A percentile compares a stretch with the other conserved stretches of the same genome.
Conservation (phyloP, 257 asterid genomes). For the Solanum boliviense region DNA sequence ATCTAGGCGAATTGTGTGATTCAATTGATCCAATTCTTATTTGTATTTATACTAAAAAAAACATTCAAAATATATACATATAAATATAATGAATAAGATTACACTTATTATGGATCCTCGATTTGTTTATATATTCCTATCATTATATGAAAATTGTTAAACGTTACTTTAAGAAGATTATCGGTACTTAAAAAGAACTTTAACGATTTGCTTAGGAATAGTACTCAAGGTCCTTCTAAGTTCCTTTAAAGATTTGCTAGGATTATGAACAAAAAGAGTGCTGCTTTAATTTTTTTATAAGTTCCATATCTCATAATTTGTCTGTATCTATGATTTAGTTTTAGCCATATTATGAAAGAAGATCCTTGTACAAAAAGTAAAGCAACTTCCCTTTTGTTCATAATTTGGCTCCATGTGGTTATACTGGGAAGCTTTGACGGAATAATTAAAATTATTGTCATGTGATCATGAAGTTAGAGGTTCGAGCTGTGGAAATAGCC, state of each 20-base stretch:
- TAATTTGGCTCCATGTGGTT: neutral
- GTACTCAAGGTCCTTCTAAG: neutral
- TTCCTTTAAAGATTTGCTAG: neutral
- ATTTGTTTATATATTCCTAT: neutral
- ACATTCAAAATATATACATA: neutral
- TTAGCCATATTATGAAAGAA: neutral
- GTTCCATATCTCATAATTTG: neutral
- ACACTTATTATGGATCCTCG: neutral
- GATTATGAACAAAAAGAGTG: neutral
- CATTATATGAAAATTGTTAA: neutral
- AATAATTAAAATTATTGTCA: neutral
- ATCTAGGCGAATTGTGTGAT: neutral
- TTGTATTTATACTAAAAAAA: neutral
- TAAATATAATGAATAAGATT: neutral
- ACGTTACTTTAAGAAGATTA: neutral
- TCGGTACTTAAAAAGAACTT: neutral
- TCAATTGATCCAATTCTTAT: neutral
- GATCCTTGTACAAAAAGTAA: neutral
- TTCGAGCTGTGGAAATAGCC: accelerated
- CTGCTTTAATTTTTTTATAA: neutral
- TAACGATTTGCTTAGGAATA: neutral
- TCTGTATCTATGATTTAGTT: neutral
- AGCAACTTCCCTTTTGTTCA: neutral
- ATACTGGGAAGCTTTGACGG: neutral
- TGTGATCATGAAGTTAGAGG: accelerated